These are phyloP conservation scores for Trichothecium roseum DNA, from an alignment of 2,329 filamentous ascomycete species.

Conservation along the genomic window DNA sequence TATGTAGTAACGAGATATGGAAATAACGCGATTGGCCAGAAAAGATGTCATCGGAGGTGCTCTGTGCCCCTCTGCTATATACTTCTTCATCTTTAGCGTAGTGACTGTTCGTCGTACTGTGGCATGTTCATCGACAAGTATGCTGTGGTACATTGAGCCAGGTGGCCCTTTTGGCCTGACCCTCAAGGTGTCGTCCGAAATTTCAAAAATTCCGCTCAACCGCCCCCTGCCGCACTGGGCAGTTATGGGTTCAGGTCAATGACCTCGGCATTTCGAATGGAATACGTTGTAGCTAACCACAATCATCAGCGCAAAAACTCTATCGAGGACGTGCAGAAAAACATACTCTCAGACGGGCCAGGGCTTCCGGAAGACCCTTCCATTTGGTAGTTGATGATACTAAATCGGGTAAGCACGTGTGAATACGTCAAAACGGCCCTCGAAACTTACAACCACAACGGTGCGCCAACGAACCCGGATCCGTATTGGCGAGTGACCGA, in stretches of 20 bases:
- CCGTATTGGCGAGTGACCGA: conserved; percentile 40
- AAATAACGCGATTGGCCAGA: too few species aligned
- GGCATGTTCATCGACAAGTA: too few species aligned
- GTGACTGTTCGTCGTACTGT: too few species aligned
- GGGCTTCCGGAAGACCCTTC: conserved; percentile 32
- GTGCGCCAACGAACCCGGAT: conserved; percentile 30
- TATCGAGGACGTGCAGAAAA: background rate
- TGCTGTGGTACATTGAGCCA: too few species aligned
- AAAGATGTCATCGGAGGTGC: too few species aligned
- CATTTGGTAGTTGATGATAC: conserved; percentile 36
- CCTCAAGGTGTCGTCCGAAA: too few species aligned
- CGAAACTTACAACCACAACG: background rate
- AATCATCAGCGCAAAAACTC: background rate
- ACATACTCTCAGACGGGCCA: conserved; percentile 18
- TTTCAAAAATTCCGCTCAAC: too few species aligned
- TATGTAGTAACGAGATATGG: too few species aligned
- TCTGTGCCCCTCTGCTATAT: too few species aligned
- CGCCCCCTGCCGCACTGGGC: too few species aligned
- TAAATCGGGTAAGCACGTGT: conserved; percentile 16
- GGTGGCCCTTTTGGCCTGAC: too few species aligned
- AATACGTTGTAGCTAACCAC: conserved; percentile 1
- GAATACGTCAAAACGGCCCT: conserved; percentile 15
- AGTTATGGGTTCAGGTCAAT: conserved; percentile 3
- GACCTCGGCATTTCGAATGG: conserved; percentile 3
- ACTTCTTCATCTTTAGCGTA: too few species aligned